Base-by-base conservation (phyloP, 2,329 filamentous ascomycete genomes). In the Fusarium penzigii region DNA sequence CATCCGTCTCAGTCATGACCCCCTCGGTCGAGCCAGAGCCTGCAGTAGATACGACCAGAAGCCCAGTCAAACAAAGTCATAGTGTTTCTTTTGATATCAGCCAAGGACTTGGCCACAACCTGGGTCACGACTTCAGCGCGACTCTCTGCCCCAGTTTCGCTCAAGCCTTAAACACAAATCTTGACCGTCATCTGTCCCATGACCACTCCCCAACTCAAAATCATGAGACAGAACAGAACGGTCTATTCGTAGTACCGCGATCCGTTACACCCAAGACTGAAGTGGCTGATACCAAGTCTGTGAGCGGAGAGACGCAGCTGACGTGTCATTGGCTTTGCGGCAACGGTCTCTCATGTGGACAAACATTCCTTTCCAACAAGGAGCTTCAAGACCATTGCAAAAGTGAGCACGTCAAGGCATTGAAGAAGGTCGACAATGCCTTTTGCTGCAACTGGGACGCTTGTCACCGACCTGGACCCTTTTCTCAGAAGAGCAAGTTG, bases 401-500 rank as follows among this genome's bases (percentile, higher is more conserved):
- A 17, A 64, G 73, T 11, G 67, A 68, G 2, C 84, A 86, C 63
- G 71, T 82, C 29, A 75, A 73, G 49, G 55, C 65, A 8, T 64
- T 81, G 42, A 70, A 71, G 41, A 80, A 79, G 55, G 69, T 70
- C 4, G 64, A 67, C 3, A 67, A 70, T 13, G 80, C 80, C 3
- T 84, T 80, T 52, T 65, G 70, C n/a, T 85, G 82, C 61, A 71
- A 70, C 39, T 87, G 84, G 84, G 68, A 75, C 13, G 76, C 74
- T 40, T 88, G 85, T 66, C 72, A 71, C 34, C 78, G 83, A 36
- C 71, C 77, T 36, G 73, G 74, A 5, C 76, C 78, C 14, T 86
- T 86, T 56, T 75, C 75, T 2, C 82, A 85, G 61, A 76, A 81
- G 61, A 84, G 82, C 65, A 87, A 88, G 64, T 73, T 87, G 16